Percentiles rank a stretch among this genome's conserved stretches.
Conservation (phyloP, 2,329 filamentous ascomycete species). For the Fusarium sp. region DNA sequence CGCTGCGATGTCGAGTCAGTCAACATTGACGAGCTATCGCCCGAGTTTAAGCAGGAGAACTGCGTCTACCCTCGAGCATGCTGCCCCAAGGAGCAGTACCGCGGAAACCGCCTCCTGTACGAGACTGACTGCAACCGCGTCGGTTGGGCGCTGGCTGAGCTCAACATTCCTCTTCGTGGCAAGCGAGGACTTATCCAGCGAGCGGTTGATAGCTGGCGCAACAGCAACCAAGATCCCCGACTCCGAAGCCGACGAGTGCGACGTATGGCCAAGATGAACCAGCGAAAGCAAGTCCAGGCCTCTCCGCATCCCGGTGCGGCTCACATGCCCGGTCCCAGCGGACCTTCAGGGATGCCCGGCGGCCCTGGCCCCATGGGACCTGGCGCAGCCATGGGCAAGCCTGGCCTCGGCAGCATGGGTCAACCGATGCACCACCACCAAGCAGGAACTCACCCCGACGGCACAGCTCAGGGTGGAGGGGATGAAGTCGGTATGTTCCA, state of each 20-base stretch:
- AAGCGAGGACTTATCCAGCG: constrained; percentile 96
- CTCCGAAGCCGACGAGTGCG: constrained; percentile 90
- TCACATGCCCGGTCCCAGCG: constrained; percentile 73
- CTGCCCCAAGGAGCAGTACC: constrained; percentile 94
- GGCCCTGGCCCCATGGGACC: constrained; percentile 68
- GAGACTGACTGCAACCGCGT: constrained; percentile 99
- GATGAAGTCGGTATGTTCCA: constrained; percentile 99
- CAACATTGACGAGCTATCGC: constrained; percentile 81
- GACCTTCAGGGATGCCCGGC: constrained; percentile 69
- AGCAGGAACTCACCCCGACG: constrained; percentile 52
- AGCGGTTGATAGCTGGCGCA: constrained; percentile 97
- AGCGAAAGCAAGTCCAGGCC: constrained; percentile 73
- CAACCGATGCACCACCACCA: constrained; percentile 73
- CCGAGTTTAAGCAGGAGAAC: constrained; percentile 97
- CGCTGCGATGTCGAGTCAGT: constrained; percentile 97
- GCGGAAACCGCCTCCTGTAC: constrained; percentile 93
- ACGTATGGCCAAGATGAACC: constrained; percentile 95
- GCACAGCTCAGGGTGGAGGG: constrained; percentile 69
- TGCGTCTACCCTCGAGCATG: constrained; percentile 97
- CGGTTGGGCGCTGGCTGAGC: constrained; percentile 96
- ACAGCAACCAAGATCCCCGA: constrained; percentile 96
- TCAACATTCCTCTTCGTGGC: constrained; percentile 88
- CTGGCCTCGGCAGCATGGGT: constrained; percentile 71
- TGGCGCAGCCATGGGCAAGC: constrained; percentile 68
- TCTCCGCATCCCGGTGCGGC: constrained; percentile 62